phyloP scores from a whole-genome alignment of 208 protist species.

The Leishmania gerbilli region DNA sequence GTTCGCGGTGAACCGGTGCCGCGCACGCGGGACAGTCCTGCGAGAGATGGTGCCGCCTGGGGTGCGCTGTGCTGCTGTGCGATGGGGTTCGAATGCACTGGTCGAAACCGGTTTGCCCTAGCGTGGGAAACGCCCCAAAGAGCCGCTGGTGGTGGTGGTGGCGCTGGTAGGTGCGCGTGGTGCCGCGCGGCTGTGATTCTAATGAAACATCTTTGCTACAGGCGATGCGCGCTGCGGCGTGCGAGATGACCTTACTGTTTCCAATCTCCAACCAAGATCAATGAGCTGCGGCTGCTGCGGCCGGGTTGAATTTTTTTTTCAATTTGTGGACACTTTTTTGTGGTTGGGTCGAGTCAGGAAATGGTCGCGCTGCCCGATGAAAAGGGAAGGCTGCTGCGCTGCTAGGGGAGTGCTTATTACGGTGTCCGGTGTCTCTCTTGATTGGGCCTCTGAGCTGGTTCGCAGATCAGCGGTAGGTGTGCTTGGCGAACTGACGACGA shows the following conservation, averaged over 20 bases:
- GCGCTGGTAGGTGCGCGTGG: not conserved
- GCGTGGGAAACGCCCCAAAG: constrained; percentile 69
- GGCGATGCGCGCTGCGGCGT: constrained; percentile 27
- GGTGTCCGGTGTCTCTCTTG: no score
- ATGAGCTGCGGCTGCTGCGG: constrained; percentile 24
- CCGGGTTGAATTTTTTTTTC: not conserved
- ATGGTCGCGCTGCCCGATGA: no score
- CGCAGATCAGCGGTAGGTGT: no score
- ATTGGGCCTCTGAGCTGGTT: no score
- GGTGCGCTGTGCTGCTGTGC: not conserved
- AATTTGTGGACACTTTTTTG: no score
- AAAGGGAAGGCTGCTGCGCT: no score
- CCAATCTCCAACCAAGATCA: constrained; percentile 52
- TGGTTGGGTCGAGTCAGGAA: no score
- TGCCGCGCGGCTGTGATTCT: constrained; percentile 35
- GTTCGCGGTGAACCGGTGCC: constrained; percentile 13
- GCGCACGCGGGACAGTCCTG: constrained; percentile 19
- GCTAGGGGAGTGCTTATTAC: no score
- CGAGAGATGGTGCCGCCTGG: constrained; percentile 6
- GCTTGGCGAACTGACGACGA: no score
- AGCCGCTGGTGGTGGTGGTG: constrained; percentile 3
- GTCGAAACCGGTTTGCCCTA: constrained; percentile 29
- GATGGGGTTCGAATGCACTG: constrained; percentile 58
- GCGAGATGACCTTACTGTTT: constrained; percentile 41
- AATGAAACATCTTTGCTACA: constrained; percentile 53